These are phyloP conservation scores for Paecilomyces sp. DNA, from an alignment of 2,329 filamentous ascomycete species.

Conservation along the genomic window DNA sequence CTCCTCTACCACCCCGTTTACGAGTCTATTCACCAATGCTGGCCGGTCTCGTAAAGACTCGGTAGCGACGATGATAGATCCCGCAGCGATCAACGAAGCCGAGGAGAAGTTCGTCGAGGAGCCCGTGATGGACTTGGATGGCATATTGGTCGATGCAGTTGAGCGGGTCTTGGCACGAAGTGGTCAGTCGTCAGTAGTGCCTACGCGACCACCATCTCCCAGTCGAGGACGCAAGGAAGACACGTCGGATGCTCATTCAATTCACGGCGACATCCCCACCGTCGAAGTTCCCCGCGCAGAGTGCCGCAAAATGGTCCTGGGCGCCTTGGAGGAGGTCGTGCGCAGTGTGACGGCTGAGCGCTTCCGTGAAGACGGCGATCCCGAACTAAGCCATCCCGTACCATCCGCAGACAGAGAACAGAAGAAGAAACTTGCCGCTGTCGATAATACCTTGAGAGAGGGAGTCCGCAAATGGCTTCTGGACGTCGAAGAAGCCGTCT, in stretches of 20 bases:
- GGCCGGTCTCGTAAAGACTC: constrained; percentile 18
- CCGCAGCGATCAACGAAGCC: constrained; percentile 21
- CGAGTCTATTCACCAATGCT: constrained; percentile 17
- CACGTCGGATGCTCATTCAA: constrained; percentile 12
- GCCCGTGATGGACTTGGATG: constrained; percentile 50
- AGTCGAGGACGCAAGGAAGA: constrained; percentile 28
- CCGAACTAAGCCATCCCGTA: constrained; percentile 18
- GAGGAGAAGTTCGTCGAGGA: constrained; percentile 49
- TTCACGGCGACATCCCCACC: constrained; percentile 23
- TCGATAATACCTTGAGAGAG: constrained; percentile 49
- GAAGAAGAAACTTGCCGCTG: constrained; percentile 22
- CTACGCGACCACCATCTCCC: constrained; percentile 35
- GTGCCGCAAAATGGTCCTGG: constrained; percentile 49
- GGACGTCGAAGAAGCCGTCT: constrained; percentile 41
- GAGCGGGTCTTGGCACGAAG: constrained; percentile 47
- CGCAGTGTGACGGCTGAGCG: constrained; percentile 46
- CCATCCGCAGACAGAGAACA: constrained; percentile 23
- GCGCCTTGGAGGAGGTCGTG: constrained; percentile 51
- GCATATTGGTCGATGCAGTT: constrained; percentile 51
- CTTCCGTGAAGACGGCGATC: constrained; percentile 31
- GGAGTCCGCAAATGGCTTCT: constrained; percentile 51
- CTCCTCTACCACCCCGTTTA: constrained; percentile 16
- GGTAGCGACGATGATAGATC: constrained; percentile 10
- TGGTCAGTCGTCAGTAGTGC: constrained; percentile 32
- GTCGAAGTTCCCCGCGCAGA: constrained; percentile 43